Evolutionary conservation across 495 filamentous ascomycete species (phyloP), one percentile per base, ranked within the genome.

Genomic region (Talaromyces borbonicus): DNA sequence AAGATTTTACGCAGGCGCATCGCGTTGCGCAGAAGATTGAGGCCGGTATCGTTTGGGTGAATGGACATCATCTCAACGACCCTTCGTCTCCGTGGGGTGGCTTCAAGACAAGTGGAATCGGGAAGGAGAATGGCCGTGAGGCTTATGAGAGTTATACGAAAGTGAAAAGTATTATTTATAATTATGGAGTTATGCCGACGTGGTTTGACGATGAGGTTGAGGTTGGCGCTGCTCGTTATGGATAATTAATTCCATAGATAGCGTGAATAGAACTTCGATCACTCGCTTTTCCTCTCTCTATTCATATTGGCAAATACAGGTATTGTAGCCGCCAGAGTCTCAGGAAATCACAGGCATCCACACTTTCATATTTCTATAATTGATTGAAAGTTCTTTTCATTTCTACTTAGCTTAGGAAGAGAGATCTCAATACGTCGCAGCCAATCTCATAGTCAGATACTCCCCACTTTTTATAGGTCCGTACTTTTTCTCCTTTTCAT

Each of bases 361-460:
- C n/a, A n/a, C n/a, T n/a, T n/a, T n/a, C n/a, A n/a, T n/a, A n/a
- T n/a, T n/a, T n/a, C n/a, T n/a, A n/a, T n/a, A n/a, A n/a, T n/a
- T n/a, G n/a, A n/a, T n/a, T n/a, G n/a, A n/a, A n/a, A n/a, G n/a
- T n/a, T n/a, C n/a, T n/a, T n/a, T n/a, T n/a, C n/a, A n/a, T n/a
- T n/a, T n/a, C n/a, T n/a, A n/a, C n/a, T n/a, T n/a, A n/a, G 11
- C 8, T 16, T 19, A 18, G 11, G 7, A 25, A 23, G 15, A 14
- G 7, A 15, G 24, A 35, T 30, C 19, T 67, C 49, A 59, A 52
- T 83, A 85, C 5, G 90, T 96, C 9, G 83, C 81, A 14, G 75
- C 64, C 56, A 97, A 60, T 52, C 90, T 77, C 67, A 86, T 80
- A 27, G 85, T 77, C 22, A 97, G 61, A 59, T 97, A 95, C 8